These are phyloP conservation scores for Neurospora pannonica DNA, from an alignment of 495 filamentous ascomycete species.

Conservation along the genomic window DNA sequence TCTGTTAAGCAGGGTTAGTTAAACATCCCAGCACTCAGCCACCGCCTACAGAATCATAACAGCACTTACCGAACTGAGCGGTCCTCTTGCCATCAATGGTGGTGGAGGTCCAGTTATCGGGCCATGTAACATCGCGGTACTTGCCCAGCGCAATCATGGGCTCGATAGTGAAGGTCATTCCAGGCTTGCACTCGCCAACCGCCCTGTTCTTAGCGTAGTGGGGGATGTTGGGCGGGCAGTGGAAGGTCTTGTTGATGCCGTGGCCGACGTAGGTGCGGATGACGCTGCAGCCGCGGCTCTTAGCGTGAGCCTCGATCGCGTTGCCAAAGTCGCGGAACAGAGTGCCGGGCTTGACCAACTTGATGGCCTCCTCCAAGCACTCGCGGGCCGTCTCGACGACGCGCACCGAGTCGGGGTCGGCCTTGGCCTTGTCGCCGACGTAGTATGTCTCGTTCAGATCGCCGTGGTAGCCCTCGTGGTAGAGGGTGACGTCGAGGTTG, in stretches of 20 bases:
- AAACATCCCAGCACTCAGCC: background rate
- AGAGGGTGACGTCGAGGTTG: slow-evolving; percentile 82
- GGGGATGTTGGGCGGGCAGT: slow-evolving; percentile 74
- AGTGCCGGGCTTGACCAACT: slow-evolving; percentile 77
- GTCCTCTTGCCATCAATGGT: slow-evolving; percentile 74
- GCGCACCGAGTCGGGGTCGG: slow-evolving; percentile 69
- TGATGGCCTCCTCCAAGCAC: slow-evolving; percentile 74
- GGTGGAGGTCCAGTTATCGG: slow-evolving; percentile 82
- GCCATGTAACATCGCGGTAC: slow-evolving; percentile 76
- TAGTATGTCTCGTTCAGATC: slow-evolving; percentile 93
- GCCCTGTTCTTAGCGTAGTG: slow-evolving; percentile 91
- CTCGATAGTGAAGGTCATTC: slow-evolving; percentile 92
- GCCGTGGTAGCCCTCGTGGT: slow-evolving; percentile 80
- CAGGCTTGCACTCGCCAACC: slow-evolving; percentile 72
- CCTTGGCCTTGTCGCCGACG: slow-evolving; percentile 64
- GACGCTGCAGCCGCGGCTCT: slow-evolving; percentile 66
- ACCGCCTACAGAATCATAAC: background rate
- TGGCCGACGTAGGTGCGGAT: slow-evolving; percentile 88
- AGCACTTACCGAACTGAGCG: slow-evolving; percentile 62
- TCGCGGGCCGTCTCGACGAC: slow-evolving; percentile 77
- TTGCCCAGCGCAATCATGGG: slow-evolving; percentile 84
- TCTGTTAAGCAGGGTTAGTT: slow-evolving; percentile 36
- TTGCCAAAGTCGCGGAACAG: slow-evolving; percentile 77
- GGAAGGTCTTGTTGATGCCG: slow-evolving; percentile 79
- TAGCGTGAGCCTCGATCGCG: slow-evolving; percentile 78